A percentile compares a stretch with the other conserved stretches of the same genome.
phyloP scores from a whole-genome alignment of 352 stramenopile genomes.

The Peronospora tabacina region DNA sequence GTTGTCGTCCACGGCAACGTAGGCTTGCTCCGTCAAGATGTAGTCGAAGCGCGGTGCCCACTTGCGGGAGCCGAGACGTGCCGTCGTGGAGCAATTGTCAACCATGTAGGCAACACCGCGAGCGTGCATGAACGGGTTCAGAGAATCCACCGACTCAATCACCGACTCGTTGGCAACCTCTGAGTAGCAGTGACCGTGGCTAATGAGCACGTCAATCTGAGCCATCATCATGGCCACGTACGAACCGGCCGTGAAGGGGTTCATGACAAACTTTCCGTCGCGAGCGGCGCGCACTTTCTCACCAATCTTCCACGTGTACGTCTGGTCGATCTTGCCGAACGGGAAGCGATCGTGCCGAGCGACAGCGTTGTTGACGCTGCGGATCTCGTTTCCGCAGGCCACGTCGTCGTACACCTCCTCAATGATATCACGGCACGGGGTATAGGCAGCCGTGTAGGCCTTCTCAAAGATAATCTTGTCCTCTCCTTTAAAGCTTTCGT shows the following conservation, averaged over 20 bases:
- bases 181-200: conserved; percentile 94
- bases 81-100: conserved; percentile 98
- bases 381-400: conserved; percentile 95
- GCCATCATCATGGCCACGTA: conserved; percentile 99
- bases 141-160: conserved; percentile 96
- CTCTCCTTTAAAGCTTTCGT: conserved; percentile 88
- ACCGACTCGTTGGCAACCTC: conserved; percentile 98
- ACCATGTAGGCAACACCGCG: conserved; percentile 97
- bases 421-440: conserved; percentile 93
- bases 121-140: conserved; percentile 99
- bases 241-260: conserved; percentile 95
- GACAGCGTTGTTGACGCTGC: conserved; percentile 96
- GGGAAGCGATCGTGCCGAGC: conserved; percentile 90
- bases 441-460: conserved; percentile 94
- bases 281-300: conserved; percentile 92
- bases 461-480: conserved; percentile 93
- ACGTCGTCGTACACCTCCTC: conserved; percentile 99
- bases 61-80: conserved; percentile 95
- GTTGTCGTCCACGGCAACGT: conserved; percentile 92
- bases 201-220: conserved; percentile 95
- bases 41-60: conserved; percentile 98
- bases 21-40: conserved; percentile 96
- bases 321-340: conserved; percentile 97
- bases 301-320: conserved; percentile 94
- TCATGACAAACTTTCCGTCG: conserved; percentile 95